Conservation (phyloP, 1,139 yeast species). For the Candida sp. region DNA sequence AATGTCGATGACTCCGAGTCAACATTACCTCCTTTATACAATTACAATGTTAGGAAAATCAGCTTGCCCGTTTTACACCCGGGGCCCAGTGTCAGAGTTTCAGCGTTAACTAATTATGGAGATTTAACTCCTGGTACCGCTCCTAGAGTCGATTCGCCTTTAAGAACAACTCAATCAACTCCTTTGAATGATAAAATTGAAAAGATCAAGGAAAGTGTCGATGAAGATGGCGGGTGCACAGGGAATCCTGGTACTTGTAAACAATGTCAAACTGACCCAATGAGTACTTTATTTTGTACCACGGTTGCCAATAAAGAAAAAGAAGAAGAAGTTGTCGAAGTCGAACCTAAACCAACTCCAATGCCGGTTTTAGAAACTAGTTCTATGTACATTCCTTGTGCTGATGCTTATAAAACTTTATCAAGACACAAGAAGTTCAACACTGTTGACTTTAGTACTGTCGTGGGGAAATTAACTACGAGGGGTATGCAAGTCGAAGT, state of each 20-base stretch:
- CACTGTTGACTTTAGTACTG: conserved; percentile 66
- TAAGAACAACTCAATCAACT: conserved; percentile 15
- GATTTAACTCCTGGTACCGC: conserved; percentile 38
- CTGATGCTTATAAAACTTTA: conserved; percentile 84
- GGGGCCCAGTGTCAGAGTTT: conserved; percentile 56
- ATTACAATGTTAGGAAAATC: conserved; percentile 21
- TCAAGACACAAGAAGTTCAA: conserved; percentile 76
- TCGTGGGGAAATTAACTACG: conserved; percentile 75
- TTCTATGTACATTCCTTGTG: conserved; percentile 71
- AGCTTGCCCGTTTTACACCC: conserved; percentile 64
- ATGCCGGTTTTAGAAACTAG: conserved; percentile 16
- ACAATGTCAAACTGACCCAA: conserved; percentile 83
- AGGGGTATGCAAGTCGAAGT: conserved; percentile 89
- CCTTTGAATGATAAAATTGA: conserved; percentile 4
- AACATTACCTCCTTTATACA: conserved; percentile 35
- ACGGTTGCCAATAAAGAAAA: conserved; percentile 64
- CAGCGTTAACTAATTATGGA: conserved; percentile 34
- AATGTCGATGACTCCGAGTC: conserved; percentile 20
- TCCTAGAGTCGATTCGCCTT: conserved; percentile 30
- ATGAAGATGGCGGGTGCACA: conserved; percentile 53
- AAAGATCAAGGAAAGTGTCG: conserved; percentile 6
- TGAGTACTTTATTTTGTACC: conserved; percentile 86
- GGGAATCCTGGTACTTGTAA: conserved; percentile 87
- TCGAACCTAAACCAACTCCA: conserved; percentile 18
- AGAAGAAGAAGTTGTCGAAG: conserved; percentile 13